Percentiles rank a stretch among this genome's conserved stretches.
phyloP scores from a whole-genome alignment of 2,329 filamentous ascomycete genomes.

The Cladophialophora bantiana region DNA sequence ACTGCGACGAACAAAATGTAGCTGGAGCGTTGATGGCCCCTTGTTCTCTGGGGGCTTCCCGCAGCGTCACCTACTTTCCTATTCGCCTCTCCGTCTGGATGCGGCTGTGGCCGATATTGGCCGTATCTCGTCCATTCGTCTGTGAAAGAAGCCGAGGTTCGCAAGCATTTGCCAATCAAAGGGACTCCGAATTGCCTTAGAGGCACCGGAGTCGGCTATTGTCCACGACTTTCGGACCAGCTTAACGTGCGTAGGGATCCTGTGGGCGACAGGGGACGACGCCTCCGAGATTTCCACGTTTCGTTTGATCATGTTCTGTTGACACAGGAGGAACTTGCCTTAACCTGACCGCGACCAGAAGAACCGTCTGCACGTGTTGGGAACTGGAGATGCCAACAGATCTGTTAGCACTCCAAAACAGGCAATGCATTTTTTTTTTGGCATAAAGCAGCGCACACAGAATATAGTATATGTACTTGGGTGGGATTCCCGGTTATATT shows the following conservation, averaged over 20 bases:
- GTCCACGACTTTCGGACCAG: background rate
- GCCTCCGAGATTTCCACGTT: background rate
- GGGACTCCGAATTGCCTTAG: background rate
- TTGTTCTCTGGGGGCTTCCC: background rate
- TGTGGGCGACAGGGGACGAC: background rate
- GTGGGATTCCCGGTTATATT: background rate
- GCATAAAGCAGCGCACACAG: background rate
- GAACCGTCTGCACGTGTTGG: background rate
- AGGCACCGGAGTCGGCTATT: background rate
- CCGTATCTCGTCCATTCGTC: background rate
- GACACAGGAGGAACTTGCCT: background rate
- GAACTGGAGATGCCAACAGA: background rate
- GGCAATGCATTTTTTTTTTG: background rate
- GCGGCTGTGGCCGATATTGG: slow-evolving; percentile 14
- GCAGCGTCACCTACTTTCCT: background rate
- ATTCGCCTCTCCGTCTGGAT: slow-evolving; percentile 6
- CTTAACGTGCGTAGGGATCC: background rate
- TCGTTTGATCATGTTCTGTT: background rate
- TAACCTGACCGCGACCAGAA: background rate
- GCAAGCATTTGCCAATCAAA: background rate
- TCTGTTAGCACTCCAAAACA: background rate
- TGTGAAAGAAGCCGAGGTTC: slow-evolving; percentile 9
- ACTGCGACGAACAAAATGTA: background rate
- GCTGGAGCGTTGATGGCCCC: no score
- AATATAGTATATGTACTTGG: slow-evolving; percentile 5